Base-by-base conservation (phyloP, 2,329 filamentous ascomycete genomes). In the Trichophyton mentagrophytes region DNA sequence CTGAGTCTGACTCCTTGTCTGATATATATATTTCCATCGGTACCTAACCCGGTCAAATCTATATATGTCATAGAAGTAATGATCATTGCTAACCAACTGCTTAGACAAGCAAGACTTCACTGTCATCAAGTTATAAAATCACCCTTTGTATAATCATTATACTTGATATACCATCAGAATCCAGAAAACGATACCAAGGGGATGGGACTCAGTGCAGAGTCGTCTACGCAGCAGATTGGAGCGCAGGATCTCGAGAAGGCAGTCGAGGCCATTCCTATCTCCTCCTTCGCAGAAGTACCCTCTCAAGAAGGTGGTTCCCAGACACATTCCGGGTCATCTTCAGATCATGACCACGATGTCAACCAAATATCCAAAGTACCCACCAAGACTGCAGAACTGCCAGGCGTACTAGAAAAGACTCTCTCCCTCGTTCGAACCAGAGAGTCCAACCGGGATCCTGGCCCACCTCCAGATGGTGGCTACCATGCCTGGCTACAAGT, bases 401-500 rank as follows among this genome's bases (percentile, higher is more conserved):
- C 59, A 15, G 56, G 60, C 15, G 58, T 63, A 15, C 44, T 67
- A 15, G 61, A 65, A 3, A 68, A 69, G 47, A 73, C 72, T 0
- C 66, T 76, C 22, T 73, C 73, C 1, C 65, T 68, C 2, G 67
- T 75, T 25, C 72, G 71, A 47, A 74, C 74, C 2, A 68, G 68
- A 59, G 73, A 73, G 42, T 73, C 71, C 3, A 68, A 69, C 3
- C 70, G 67, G 61, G 69, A 72, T 44, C 63, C 72, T 9, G 73
- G 72, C 0, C 74, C 73, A 11, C 73, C 75, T 9, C 74, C 75
- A 3, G 75, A 84, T 60, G 81, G 81, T 6, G 82, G 82, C 0
- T 66, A 78, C 30, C 67, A 72, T 36, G 82, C 82, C n/a, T 84
- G 81, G 81, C 70, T 76, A 0, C 82, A 84, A 66, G 80, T 80